Base-by-base conservation (phyloP, 139 green algal species). In the Picochlorum sp. region DNA sequence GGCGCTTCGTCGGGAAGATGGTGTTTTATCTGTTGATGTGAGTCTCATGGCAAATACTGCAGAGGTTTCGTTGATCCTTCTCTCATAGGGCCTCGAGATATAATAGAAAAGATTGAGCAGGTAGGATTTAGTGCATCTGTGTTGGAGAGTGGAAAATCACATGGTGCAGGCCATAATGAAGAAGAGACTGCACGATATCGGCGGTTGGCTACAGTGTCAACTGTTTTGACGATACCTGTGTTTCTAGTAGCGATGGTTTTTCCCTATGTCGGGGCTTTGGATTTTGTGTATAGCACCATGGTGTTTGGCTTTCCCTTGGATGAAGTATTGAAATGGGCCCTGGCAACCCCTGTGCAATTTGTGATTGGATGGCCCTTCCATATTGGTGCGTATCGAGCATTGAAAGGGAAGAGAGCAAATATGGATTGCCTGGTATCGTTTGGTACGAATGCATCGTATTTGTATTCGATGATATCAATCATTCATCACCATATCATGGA, bases 381-480 rank as follows among this genome's bases (percentile, higher is more conserved):
- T 72, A 54, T 64, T 10, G 91, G 89, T 30, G 91, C 92, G 1
- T 88, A 67, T 32, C 84, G 83, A 51, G 70, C 86, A 6, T 68
- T 95, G 8, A 54, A 59, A 11, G 67, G 71, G 23, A 76, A 85
- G 30, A 49, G 67, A 21, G 91, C 93, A 55, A 99, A 99, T 82
- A 99, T 99, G 94, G 94, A 98, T 62, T 85, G 98, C 38, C 83
- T 99, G 23, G 88, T 99, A 7, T 84, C 85, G 2, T 80, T 99
- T 49, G 93, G 89, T 50, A 98, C 92, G 45, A 92, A 89, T 58
- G 89, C 90, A 30, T 81, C 81, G 4, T 99, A 98, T 75, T 28
- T 85, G 34, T 99, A 98, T 80, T 90, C 77, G 18, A 61, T 91
- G 65, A 84, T 94, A 67, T 82, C 72, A 56, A 83, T 98, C 16